Conservation (phyloP, 2,329 filamentous ascomycete species). For the Dactylellina parvicollis region DNA sequence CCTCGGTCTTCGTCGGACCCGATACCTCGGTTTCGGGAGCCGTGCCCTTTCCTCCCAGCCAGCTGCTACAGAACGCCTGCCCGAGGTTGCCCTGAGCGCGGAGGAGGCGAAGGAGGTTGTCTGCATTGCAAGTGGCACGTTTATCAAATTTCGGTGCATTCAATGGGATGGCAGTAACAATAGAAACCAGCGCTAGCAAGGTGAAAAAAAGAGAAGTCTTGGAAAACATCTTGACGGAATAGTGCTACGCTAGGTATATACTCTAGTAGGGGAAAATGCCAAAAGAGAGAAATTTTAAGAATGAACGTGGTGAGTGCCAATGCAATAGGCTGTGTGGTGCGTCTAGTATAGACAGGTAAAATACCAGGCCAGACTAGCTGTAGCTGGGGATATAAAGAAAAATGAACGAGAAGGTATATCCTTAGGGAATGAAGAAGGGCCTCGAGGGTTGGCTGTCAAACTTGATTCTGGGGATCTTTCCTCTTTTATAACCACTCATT, state of each 20-base stretch:
- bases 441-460: constrained; percentile 12
- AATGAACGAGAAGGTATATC: constrained; percentile 21
- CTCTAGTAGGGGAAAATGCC: not conserved
- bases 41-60: constrained; percentile 8
- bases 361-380: constrained; percentile 34
- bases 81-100: not conserved
- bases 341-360: constrained; percentile 16
- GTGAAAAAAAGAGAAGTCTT: constrained; percentile 27
- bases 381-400: constrained; percentile 17
- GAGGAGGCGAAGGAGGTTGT: constrained; percentile 6
- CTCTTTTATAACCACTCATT: constrained; percentile 29
- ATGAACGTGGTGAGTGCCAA: constrained; percentile 37
- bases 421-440: constrained; percentile 33
- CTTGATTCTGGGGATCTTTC: constrained; percentile 12
- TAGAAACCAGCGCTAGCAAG: constrained; percentile 25
- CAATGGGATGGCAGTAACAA: constrained; percentile 30
- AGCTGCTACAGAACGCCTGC: constrained; percentile 1
- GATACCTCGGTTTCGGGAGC: not conserved
- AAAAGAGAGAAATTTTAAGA: constrained; percentile 9
- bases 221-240: constrained; percentile 27
- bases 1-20: constrained; percentile 12
- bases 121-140: constrained; percentile 20
- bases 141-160: constrained; percentile 30
- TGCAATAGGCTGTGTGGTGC: constrained; percentile 19
- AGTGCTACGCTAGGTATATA: constrained; percentile 15